Conservation (phyloP, 1,139 yeast species). For the Hemisphaericaspora subhashii region DNA sequence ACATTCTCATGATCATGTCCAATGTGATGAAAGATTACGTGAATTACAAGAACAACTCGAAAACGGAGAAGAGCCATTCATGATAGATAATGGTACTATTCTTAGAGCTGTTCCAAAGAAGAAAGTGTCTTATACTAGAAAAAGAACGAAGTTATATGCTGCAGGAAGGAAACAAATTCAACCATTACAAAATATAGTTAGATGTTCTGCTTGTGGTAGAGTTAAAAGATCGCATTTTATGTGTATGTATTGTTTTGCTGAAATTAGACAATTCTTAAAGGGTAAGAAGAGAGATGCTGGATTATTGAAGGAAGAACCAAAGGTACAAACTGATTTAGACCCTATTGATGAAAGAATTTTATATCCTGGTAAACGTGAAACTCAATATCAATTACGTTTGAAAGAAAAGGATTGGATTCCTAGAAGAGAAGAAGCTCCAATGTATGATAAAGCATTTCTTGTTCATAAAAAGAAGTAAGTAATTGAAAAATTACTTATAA, state of each 20-base stretch:
- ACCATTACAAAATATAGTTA: constrained; percentile 70
- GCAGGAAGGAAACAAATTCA: constrained; percentile 83
- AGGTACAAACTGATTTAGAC: constrained; percentile 53
- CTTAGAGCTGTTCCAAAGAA: constrained; percentile 90
- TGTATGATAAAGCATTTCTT: constrained; percentile 25
- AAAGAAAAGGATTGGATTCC: constrained; percentile 69
- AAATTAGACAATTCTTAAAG: constrained; percentile 72
- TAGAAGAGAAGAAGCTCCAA: constrained; percentile 40
- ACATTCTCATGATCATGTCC: constrained; percentile 3
- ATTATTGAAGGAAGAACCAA: constrained; percentile 13
- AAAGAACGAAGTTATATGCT: constrained; percentile 77
- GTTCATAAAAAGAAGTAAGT: constrained; percentile 18
- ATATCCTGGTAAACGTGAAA: constrained; percentile 67
- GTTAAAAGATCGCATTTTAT: constrained; percentile 85
- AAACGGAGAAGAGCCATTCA: constrained; percentile 32
- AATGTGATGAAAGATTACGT: constrained; percentile 26
- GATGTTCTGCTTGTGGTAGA: constrained; percentile 96
- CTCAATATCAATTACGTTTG: constrained; percentile 43
- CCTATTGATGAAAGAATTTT: constrained; percentile 63
- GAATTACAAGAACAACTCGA: constrained; percentile 34
- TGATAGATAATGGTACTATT: constrained; percentile 59
- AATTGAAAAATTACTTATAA: constrained; percentile 4
- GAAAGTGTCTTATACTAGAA: constrained; percentile 82
- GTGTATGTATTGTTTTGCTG: constrained; percentile 90
- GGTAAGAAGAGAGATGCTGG: constrained; percentile 45